These are phyloP conservation scores for Hypholoma sublateritium DNA, from an alignment of 768 basidiomycete genomes.

Conservation along the genomic window DNA sequence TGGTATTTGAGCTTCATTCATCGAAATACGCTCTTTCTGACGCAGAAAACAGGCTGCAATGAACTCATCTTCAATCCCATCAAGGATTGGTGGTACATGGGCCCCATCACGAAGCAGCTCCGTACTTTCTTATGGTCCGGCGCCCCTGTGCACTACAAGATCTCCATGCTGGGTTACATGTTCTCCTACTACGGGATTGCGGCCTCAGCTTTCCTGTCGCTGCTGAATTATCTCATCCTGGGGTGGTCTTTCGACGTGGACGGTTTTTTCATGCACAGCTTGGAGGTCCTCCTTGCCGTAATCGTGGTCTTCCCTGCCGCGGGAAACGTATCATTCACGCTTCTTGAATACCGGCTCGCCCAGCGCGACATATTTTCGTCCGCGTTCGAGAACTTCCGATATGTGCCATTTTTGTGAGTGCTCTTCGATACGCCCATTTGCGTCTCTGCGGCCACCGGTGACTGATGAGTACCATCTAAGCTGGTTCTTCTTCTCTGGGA, in stretches of 20 bases:
- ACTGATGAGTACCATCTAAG: constrained; percentile 28
- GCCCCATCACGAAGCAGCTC: constrained; percentile 83
- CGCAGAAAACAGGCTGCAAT: constrained; percentile 49
- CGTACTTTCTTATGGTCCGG: constrained; percentile 74
- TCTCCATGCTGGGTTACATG: constrained; percentile 76
- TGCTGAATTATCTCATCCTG: constrained; percentile 71
- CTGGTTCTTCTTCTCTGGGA: constrained; percentile 79
- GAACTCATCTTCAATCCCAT: constrained; percentile 87
- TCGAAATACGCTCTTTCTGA: neutral
- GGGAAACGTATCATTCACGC: constrained; percentile 66
- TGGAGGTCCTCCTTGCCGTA: constrained; percentile 75
- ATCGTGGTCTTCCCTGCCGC: constrained; percentile 69
- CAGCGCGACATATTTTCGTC: constrained; percentile 49
- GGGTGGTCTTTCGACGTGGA: constrained; percentile 64
- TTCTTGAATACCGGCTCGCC: constrained; percentile 70
- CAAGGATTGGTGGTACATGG: constrained; percentile 71
- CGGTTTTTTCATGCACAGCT: constrained; percentile 69
- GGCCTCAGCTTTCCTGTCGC: constrained; percentile 56
- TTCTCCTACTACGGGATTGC: constrained; percentile 67
- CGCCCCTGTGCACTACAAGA: constrained; percentile 82
- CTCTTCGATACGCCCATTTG: neutral
- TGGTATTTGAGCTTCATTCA: constrained; percentile 36
- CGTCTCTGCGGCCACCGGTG: neutral
- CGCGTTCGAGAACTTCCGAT: constrained; percentile 58
- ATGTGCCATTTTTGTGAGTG: constrained; percentile 76